Conservation (phyloP, 202 grass and related monocot genomes). For the Panicum virgatum region DNA sequence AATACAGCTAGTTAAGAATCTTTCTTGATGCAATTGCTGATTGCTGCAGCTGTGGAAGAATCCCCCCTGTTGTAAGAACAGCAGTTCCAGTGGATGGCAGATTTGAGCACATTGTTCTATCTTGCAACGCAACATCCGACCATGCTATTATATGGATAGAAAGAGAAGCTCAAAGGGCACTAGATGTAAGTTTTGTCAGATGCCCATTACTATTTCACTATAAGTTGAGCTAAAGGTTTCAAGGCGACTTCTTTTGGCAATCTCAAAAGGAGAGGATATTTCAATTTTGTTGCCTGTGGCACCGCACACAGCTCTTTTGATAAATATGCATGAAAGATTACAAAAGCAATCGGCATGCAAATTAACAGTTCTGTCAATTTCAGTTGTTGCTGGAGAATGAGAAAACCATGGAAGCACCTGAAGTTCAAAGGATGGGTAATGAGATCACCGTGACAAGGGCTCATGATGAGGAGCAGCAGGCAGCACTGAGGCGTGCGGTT, state of each 20-base stretch:
- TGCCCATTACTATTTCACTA: background rate
- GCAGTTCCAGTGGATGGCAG: slow-evolving; percentile 92
- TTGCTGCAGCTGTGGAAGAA: slow-evolving; percentile 82
- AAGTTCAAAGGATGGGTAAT: slow-evolving; percentile 58
- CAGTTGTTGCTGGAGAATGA: slow-evolving; percentile 86
- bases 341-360: background rate
- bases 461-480: slow-evolving; percentile 64
- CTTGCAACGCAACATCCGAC: slow-evolving; percentile 80
- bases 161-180: slow-evolving; percentile 71
- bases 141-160: slow-evolving; percentile 99
- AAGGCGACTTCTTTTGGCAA: background rate
- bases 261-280: background rate
- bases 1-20: background rate
- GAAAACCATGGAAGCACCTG: slow-evolving; percentile 57
- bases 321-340: background rate
- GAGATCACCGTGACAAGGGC: slow-evolving; percentile 43
- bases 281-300: background rate
- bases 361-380: slow-evolving; percentile 11
- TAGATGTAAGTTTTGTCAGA: slow-evolving; percentile 42
- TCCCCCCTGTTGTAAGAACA: slow-evolving; percentile 81
- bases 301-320: background rate
- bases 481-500: slow-evolving; percentile 65
- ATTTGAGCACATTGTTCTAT: slow-evolving; percentile 88
- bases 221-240: background rate
- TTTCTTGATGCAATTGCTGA: slow-evolving; percentile 24